Conservation (phyloP, 805 yeast genomes). For the Metschnikowia continentalis region DNA sequence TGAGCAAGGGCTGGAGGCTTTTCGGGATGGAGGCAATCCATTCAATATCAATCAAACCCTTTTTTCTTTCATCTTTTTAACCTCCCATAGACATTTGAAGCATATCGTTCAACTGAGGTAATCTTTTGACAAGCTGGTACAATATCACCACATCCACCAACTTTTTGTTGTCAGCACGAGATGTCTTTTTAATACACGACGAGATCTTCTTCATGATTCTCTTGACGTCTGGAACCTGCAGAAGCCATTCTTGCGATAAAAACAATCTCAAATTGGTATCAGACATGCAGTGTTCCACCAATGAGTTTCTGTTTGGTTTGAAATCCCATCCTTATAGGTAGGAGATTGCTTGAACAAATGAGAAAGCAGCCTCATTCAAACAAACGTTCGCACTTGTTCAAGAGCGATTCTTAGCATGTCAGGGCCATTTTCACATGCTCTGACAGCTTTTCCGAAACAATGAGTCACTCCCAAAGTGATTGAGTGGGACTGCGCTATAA, state of each 20-base stretch:
- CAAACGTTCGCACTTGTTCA: slow-evolving; percentile 82
- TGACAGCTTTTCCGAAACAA: too few relatives aligned
- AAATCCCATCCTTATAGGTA: slow-evolving; percentile 56
- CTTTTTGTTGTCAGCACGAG: slow-evolving; percentile 46
- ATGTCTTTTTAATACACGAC: slow-evolving; percentile 25
- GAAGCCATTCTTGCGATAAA: slow-evolving; percentile 62
- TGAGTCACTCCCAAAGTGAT: too few relatives aligned
- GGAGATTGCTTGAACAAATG: slow-evolving; percentile 98
- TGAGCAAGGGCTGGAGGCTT: slow-evolving; percentile 49
- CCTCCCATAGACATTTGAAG: slow-evolving; percentile 43
- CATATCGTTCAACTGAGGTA: slow-evolving; percentile 64
- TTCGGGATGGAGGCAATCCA: slow-evolving; percentile 62
- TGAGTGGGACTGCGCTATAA: too few relatives aligned
- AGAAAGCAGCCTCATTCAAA: slow-evolving; percentile 82
- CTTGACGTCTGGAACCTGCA: slow-evolving; percentile 77
- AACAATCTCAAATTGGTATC: slow-evolving; percentile 63
- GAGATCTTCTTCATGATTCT: slow-evolving; percentile 66
- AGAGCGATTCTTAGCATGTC: slow-evolving; percentile 4
- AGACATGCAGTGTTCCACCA: slow-evolving; percentile 72
- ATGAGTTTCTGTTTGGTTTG: slow-evolving; percentile 57
- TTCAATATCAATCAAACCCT: slow-evolving; percentile 37
- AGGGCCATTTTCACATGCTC: too few relatives aligned
- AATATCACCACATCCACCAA: slow-evolving; percentile 87
- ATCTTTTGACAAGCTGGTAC: slow-evolving; percentile 68
- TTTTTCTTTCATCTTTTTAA: slow-evolving; percentile 22